These are phyloP conservation scores for Perilla frutescens DNA, from an alignment of 257 asterid species.

Conservation along the genomic window DNA sequence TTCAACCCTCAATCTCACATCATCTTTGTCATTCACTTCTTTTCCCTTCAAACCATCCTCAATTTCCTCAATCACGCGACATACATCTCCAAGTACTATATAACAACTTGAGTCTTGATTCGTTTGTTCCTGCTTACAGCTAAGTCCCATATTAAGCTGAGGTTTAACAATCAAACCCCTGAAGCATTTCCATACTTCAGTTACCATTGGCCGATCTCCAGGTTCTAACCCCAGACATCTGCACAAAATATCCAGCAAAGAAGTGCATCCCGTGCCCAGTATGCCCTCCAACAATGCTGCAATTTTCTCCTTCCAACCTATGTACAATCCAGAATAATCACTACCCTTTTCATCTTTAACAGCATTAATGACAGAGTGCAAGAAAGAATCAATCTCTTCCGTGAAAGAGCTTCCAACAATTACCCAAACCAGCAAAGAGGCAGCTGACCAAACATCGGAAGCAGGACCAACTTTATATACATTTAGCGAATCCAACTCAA, in stretches of 20 bases:
- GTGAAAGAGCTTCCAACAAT: conserved; percentile 59
- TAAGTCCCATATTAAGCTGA: conserved; percentile 40
- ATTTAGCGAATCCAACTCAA: conserved; percentile 43
- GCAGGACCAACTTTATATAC: conserved; percentile 53
- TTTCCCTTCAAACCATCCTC: conserved; percentile 41
- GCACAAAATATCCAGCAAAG: conserved; percentile 52
- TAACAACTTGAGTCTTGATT: conserved; percentile 39
- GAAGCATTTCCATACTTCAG: conserved; percentile 73
- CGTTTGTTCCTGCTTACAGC: conserved; percentile 34
- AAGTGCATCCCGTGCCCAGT: conserved; percentile 46
- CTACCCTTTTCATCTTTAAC: conserved; percentile 41
- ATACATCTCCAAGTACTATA: conserved; percentile 60
- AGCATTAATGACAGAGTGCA: conserved; percentile 36
- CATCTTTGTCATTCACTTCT: conserved; percentile 36
- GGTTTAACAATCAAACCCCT: conserved; percentile 56
- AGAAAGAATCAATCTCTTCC: conserved; percentile 52
- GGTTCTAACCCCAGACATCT: conserved; percentile 67
- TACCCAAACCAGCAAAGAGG: conserved; percentile 64
- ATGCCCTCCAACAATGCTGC: conserved; percentile 47
- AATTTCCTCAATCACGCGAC: conserved; percentile 38
- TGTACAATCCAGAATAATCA: conserved; percentile 49
- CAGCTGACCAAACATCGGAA: conserved; percentile 87
- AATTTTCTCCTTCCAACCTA: conserved; percentile 58
- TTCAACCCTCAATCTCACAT: conserved; percentile 39
- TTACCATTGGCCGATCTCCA: conserved; percentile 54